Evolutionary conservation across 257 asterid genomes (phyloP).

Genomic region (Nicotiana attenuata): DNA sequence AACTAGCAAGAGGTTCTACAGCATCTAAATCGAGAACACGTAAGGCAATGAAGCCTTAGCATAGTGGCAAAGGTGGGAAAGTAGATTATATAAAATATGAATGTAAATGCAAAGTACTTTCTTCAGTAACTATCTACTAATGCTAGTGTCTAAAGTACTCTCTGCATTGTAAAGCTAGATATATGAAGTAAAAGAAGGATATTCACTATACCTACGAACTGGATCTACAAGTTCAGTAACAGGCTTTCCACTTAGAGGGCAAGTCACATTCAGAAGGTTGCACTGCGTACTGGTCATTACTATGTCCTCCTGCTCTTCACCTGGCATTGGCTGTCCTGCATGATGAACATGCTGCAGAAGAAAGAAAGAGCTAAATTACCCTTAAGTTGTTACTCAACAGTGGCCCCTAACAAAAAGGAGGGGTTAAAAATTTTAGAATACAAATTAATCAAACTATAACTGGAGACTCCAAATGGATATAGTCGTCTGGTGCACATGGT

Average conservation of each 20-base stretch:
- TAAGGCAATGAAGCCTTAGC: neutral
- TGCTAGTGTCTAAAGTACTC: neutral
- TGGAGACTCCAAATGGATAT: neutral
- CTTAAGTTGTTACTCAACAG: neutral
- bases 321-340: conserved; percentile 89
- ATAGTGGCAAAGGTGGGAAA: neutral
- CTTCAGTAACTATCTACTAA: neutral
- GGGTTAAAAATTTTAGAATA: neutral
- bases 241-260: conserved; percentile 86
- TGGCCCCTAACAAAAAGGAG: neutral
- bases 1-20: neutral
- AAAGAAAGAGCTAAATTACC: conserved; percentile 6
- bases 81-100: neutral
- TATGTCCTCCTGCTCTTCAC: conserved; percentile 96
- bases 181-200: neutral
- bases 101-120: neutral
- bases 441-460: neutral
- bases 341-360: conserved; percentile 83
- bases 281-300: conserved; percentile 77
- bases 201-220: conserved; percentile 58
- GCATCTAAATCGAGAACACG: neutral
- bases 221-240: conserved; percentile 71
- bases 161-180: neutral
- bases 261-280: conserved; percentile 54
- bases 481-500: neutral